Evolutionary conservation across 2,329 filamentous ascomycete genomes (phyloP).

Genomic region (Epichloe elymi): DNA sequence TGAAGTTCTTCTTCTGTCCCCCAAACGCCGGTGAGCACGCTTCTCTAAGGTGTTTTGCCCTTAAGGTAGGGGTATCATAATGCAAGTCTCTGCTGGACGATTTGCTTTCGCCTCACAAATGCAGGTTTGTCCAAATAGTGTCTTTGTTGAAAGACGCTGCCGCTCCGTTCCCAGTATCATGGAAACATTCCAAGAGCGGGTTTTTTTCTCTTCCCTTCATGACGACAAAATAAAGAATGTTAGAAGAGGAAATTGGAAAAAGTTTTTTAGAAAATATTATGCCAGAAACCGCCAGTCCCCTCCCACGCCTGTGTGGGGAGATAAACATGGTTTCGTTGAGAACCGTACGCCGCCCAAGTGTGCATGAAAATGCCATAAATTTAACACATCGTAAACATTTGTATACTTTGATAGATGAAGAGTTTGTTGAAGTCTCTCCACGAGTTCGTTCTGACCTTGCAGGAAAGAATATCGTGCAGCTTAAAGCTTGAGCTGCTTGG

Average conservation of each 20-base stretch:
- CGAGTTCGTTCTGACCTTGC: conserved; percentile 4
- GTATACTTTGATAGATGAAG: conserved; percentile 18
- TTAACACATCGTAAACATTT: conserved; percentile 22
- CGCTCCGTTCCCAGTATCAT: conserved; percentile 23
- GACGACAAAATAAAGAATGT: conserved; percentile 12
- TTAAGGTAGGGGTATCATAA: conserved; percentile 25
- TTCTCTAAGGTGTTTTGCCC: conserved; percentile 18
- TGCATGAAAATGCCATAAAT: conserved; percentile 24
- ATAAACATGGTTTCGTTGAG: conserved; percentile 30
- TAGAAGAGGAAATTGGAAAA: conserved; percentile 1
- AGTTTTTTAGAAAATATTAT: conserved; percentile 13
- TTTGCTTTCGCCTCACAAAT: conserved; percentile 24
- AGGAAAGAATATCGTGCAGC: conserved; percentile 9
- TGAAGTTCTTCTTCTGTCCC: conserved; percentile 34
- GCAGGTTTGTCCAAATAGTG: conserved; percentile 22
- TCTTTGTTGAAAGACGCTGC: conserved; percentile 37
- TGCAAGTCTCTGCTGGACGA: conserved; percentile 22
- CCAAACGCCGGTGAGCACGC: conserved; percentile 24
- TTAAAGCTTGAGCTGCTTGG: conserved; percentile 89
- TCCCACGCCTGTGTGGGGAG: conserved; percentile 18
- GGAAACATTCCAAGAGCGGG: conserved; percentile 12
- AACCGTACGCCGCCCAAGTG: conserved; percentile 29
- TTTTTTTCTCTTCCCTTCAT: conserved; percentile 1
- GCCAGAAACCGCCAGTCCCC: conserved; percentile 22
- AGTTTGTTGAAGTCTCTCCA: conserved; percentile 29